A percentile compares a stretch with the other conserved stretches of the same genome.
phyloP scores from a whole-genome alignment of 2,329 filamentous ascomycete species.

The Pestalotiopsis sp. region DNA sequence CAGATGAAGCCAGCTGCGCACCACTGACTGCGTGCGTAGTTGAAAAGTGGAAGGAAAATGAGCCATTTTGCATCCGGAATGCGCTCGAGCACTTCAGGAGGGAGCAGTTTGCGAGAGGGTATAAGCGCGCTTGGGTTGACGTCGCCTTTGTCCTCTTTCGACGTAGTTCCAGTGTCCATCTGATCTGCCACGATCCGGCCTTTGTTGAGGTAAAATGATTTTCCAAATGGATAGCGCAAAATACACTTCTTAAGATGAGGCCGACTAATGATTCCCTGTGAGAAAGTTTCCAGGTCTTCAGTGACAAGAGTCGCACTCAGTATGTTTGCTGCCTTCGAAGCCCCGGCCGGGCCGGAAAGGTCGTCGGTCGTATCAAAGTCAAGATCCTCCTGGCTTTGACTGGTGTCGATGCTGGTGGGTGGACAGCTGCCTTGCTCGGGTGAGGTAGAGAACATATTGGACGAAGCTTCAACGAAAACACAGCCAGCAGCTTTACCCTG shows the following conservation, averaged over 20 bases:
- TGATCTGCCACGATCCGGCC: conserved; percentile 17
- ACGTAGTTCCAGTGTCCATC: neutral
- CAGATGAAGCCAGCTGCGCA: conserved; percentile 10
- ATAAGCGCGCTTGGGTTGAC: neutral
- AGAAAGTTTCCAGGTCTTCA: neutral
- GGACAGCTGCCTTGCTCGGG: conserved; percentile 15
- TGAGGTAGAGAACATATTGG: conserved; percentile 18
- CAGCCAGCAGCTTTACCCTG: conserved; percentile 23
- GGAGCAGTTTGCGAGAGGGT: neutral
- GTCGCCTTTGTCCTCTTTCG: neutral
- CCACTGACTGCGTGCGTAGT: conserved; percentile 35
- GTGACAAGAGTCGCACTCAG: neutral
- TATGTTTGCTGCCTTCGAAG: neutral
- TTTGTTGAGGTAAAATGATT: conserved; percentile 25
- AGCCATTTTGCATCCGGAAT: conserved; percentile 36
- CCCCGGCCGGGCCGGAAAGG: neutral
- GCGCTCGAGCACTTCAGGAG: conserved; percentile 36
- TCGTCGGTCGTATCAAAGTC: conserved; percentile 17
- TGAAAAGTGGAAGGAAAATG: conserved; percentile 39
- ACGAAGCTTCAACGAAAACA: conserved; percentile 20
- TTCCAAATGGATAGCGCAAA: conserved; percentile 24
- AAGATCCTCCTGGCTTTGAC: conserved; percentile 1
- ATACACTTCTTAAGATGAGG: conserved; percentile 23
- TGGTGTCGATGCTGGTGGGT: conserved; percentile 13
- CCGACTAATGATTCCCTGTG: conserved; percentile 19